These are phyloP conservation scores for Strobilomyces dryophilus DNA, from an alignment of 768 basidiomycete species.

Conservation along the genomic window DNA sequence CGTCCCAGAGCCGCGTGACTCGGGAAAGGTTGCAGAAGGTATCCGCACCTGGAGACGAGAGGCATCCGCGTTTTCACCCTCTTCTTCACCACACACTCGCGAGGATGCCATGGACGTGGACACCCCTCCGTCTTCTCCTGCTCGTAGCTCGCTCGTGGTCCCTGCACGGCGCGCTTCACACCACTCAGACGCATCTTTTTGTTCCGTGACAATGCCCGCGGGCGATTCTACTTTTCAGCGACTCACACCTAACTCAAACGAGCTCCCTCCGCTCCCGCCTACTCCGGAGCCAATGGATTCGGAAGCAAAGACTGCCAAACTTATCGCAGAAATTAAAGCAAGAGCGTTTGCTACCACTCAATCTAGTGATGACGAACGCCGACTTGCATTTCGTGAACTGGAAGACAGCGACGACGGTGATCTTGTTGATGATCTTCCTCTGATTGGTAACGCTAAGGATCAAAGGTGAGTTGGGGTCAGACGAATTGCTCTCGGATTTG, in stretches of 20 bases:
- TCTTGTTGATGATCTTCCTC: constrained; percentile 19
- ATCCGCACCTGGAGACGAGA: constrained; percentile 43
- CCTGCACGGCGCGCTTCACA: background rate
- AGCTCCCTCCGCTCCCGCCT: constrained; percentile 21
- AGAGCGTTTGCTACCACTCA: constrained; percentile 45
- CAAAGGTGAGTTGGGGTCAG: constrained; percentile 9
- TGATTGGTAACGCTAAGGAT: constrained; percentile 1
- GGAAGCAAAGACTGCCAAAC: constrained; percentile 46
- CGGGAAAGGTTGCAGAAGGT: constrained; percentile 31
- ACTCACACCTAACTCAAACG: constrained; percentile 19
- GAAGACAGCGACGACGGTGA: constrained; percentile 54
- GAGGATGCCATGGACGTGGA: constrained; percentile 19
- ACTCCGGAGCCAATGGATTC: constrained; percentile 32
- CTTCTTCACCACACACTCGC: background rate
- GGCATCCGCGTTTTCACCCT: constrained; percentile 18
- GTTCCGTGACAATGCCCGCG: constrained; percentile 1
- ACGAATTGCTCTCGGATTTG: background rate
- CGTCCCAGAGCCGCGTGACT: constrained; percentile 21
- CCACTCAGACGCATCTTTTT: constrained; percentile 6
- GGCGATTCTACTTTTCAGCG: constrained; percentile 9
- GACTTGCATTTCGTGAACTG: constrained; percentile 38
- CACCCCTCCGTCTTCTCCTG: constrained; percentile 9
- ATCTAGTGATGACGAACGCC: constrained; percentile 42
- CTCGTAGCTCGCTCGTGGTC: constrained; percentile 6
- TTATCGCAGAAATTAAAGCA: constrained; percentile 66